Base-by-base conservation (phyloP, 305 asterid genomes). In the Fraxinus xanthoxyloides region DNA sequence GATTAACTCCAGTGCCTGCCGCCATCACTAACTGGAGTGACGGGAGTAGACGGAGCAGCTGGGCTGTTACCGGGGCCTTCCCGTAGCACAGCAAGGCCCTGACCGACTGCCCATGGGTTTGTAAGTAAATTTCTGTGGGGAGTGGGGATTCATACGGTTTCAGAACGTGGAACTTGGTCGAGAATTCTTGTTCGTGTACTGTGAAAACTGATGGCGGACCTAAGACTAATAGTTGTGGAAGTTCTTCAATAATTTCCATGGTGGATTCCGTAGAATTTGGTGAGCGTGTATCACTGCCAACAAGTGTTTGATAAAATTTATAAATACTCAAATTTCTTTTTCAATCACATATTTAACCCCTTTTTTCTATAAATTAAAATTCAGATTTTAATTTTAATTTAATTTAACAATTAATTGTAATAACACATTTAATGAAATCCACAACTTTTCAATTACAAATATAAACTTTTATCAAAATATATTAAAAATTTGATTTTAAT, bases 141-240 rank as follows among this genome's bases (percentile, higher is more conserved):
- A 80, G 59, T 24, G 77, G 77, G 31, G 86, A 84, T 56, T 84
- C 84, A 46, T 72, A 84, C 4, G 82, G 72, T 77, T 80, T 84
- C 69, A 80, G 77, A 7, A 84, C 35, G 32, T 56, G 24, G 73
- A 80, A 84, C 26, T 40, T 80, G 15, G 19, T 26, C 9, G 43
- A 56, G 51, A 84, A 69, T 21, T 80, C 74, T 48, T 76, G 79
- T 7, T 84, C 69, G 65, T 80, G 40, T 8, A 46, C 5, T 4
- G 10, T 31, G 46, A 84, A 84, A n/a, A 84, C 75, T n/a, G 63
- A 7, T 0, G 86, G 43, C 19, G 76, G 83, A 4, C 61, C 5
- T 17, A 84, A 48, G 56, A 77, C 61, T 56, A 84, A 5, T 3
- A 84, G 48, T 48, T 84, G 28, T 3, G 78, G 84, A 3, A 34